Evolutionary conservation across 495 filamentous ascomycete species (phyloP), one percentile per base, ranked within the genome.

Genomic region (Apodospora peruviana): DNA sequence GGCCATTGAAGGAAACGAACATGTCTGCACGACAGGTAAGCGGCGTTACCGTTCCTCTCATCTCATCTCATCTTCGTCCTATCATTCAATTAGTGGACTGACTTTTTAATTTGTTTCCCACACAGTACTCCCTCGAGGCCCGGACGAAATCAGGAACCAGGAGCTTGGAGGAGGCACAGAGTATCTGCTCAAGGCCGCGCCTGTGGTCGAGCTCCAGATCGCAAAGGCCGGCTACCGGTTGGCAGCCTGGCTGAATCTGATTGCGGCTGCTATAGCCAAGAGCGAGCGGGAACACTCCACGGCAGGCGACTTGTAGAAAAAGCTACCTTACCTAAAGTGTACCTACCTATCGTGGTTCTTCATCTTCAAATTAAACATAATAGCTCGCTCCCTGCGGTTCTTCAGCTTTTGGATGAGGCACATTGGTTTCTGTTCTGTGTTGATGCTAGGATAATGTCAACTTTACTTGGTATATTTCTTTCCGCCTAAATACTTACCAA

Each of bases 191-290:
- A 70, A 69, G 16, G 78, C 82, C 12, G 67, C 77, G 16, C 77
- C 76, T 17, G 76, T 85, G 39, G 72, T 93, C 35, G 81, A 91
- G 69, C 51, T 80, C 52, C 80, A 87, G 65, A 76, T 95, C 56
- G 87, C 86, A 2, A 84, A 81, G 59, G 87, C 81, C 9, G 87
- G 87, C 10, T 90, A 83, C 54, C 77, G 86, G 19, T 60, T 87
- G 43, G 82, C 77, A 7, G 73, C 72, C 18, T 85, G 74, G 80
- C 57, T 85, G 47, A 80, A 84, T 53, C 55, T 71, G 48, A 78
- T 83, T 43, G 67, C 60, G n/a, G 52, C 65, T n/a, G 53, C 40
- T 21, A 48, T 61, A 9, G 40, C 51, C 17, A 59, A 32, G 21
- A 24, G 45, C 2, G 21, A 9, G 12, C 14, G 4, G 35, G 14